Evolutionary conservation across 176 grass and related monocot species (phyloP), one percentile per base, ranked within the genome.

Genomic region (Areca catechu): DNA sequence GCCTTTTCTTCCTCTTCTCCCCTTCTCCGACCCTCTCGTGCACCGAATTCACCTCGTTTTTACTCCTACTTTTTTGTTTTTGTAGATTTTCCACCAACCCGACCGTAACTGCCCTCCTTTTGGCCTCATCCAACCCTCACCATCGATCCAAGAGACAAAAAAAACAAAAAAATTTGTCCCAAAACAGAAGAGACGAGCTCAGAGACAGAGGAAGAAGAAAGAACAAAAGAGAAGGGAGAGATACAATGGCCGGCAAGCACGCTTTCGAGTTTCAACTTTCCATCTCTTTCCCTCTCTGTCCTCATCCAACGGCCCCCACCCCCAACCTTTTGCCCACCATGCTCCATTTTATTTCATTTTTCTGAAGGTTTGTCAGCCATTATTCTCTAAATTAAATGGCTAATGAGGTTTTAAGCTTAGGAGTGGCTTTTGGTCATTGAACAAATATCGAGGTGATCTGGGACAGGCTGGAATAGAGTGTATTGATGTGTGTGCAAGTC

Each of bases 201-300:
- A 24, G 50, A 54, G 20, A 61, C 24, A 28, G 51, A 52, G 43
- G 63, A 28, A 50, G 19, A 63, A 78, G 9, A 10, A 9, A 37
- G 34, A 37, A 12, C 6, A 12, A 43, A 12, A 76, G 0, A 25
- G 16, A 62, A 57, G 27, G 72, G 61, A 10, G 61, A 10, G 28
- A 4, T 43, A 29, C 24, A 88, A 92, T 98, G 93, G 87, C 87
- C 78, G 93, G 87, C 87, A 98, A 88, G 84, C 93, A 83, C 78
- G 87, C 93, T 77, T 82, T 88, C 77, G 85, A 82, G 89, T 70
- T 69, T 78, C 62, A 56, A 55, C 83, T 70, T 79, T 82, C 79
- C 79, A 78, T 81, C 86, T 56, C 37, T 59, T 53, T 90, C 75
- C 74, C 88, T 86, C 65, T 29, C 71, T 48, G 68, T 73, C 80